Conservation (phyloP, 306 rosid species). For the Pachyrhizus erosus region DNA sequence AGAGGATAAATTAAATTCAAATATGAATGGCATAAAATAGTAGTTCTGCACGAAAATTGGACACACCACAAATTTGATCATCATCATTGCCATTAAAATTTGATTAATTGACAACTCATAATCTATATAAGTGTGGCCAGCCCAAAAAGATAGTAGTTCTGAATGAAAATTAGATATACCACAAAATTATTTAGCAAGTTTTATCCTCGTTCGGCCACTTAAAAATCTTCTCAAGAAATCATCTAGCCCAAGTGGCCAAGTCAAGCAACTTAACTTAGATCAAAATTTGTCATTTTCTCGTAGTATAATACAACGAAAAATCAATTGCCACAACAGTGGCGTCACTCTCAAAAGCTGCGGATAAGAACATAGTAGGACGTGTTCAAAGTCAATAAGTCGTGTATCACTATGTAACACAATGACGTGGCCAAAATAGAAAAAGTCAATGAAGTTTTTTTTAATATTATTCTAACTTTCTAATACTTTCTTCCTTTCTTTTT, state of each 20-base stretch:
- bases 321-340: not conserved
- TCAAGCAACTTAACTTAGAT: not conserved
- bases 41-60: no score
- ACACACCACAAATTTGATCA: no score
- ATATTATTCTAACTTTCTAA: not conserved
- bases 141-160: not conserved
- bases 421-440: not conserved
- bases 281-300: not conserved
- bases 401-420: not conserved
- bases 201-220: not conserved
- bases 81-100: no score
- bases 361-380: not conserved
- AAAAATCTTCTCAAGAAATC: not conserved
- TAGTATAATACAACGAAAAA: not conserved
- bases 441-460: no score
- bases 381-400: conserved; percentile 12
- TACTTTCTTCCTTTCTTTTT: no score
- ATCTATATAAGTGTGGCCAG: not conserved
- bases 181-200: not conserved
- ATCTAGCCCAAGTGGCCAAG: not conserved
- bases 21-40: not conserved
- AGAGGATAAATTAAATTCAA: not conserved
- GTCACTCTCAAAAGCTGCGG: conserved; percentile 31
- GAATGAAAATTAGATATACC: not conserved
- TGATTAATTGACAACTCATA: not conserved